Evolutionary conservation across 2,329 filamentous ascomycete species (phyloP).

Genomic region (Fusarium falciforme): DNA sequence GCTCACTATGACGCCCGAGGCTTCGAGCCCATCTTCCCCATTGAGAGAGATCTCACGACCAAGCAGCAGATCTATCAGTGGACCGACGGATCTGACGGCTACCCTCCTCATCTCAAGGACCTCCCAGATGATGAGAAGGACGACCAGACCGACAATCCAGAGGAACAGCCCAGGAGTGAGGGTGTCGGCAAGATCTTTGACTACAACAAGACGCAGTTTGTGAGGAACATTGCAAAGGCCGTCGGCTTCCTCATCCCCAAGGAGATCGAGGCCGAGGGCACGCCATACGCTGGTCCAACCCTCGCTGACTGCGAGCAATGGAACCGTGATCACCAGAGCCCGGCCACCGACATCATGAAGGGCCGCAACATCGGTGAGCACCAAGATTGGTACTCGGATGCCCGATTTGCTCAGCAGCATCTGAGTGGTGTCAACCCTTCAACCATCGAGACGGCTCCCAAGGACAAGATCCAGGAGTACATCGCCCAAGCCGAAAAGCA

Average conservation of each 20-base stretch:
- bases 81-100: conserved; percentile 12
- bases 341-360: conserved; percentile 21
- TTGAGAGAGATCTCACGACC: not conserved
- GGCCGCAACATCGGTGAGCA: conserved; percentile 25
- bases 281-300: conserved; percentile 12
- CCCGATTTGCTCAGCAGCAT: conserved; percentile 26
- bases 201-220: not conserved
- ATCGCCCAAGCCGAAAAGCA: conserved; percentile 20
- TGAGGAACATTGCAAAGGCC: not conserved
- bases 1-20: conserved; percentile 12
- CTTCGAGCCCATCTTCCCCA: conserved; percentile 18
- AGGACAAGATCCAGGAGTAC: conserved; percentile 15
- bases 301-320: conserved; percentile 10
- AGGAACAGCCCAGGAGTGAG: not conserved
- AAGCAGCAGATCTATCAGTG: conserved; percentile 20
- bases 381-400: conserved; percentile 31
- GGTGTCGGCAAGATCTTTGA: conserved; percentile 20
- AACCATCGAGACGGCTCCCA: conserved; percentile 6
- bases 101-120: conserved; percentile 18
- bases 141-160: not conserved
- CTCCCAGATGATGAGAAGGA: conserved; percentile 6
- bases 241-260: conserved; percentile 17
- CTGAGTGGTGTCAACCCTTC: conserved; percentile 24
- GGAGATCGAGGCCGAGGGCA: not conserved
- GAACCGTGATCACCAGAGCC: conserved; percentile 1